Evolutionary conservation across 352 stramenopile genomes (phyloP), one percentile per base, ranked within the genome.

Genomic region (Globisporangium yorkense): DNA sequence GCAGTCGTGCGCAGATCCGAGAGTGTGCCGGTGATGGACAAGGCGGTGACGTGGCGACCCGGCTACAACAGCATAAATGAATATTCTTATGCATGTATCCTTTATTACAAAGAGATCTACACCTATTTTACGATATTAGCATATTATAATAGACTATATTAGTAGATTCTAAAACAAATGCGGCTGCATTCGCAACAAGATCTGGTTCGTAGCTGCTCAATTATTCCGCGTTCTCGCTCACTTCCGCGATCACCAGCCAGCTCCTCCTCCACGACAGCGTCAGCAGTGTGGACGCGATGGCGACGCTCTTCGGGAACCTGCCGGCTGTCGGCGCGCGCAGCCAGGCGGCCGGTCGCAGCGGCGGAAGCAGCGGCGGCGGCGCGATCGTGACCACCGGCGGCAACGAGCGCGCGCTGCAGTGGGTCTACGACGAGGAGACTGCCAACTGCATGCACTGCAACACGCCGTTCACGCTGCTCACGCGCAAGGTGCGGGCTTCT

Each of bases 371-470:
- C n/a, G 48, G 40, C 44, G 82, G 67, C 48, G 71, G 65, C 41
- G 66, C 73, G 45, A 63, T 81, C 27, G 67, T 83, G 37, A 65
- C 65, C 20, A 63, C 66, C 1, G 45, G 21, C 16, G 56, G 51
- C n/a, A 71, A 71, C n/a, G 82, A 89, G 54, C 77, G 82, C 20
- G 57, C 75, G 27, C 65, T 94, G 37, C 76, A 90, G 57, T 94
- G 84, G 84, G 80, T 94, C 40, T 88, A 86, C 62, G 84, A 94
- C 62, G 82, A 94, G 51, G 81, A 94, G 57, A 90, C 81, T 4
- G 71, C 70, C 56, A 92, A 94, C 63, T 94, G 84, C 62, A 94
- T 94, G 84, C 82, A 89, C 62, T 94, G 84, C 72, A 91, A 94
- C 59, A 89, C 81, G 53, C 72, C 73, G 9, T 94, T 94, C 68